A percentile compares a stretch with the other conserved stretches of the same genome.
These are phyloP conservation scores for Melastoma malabathricum DNA, from an alignment of 345 rosid species.

Conservation along the genomic window DNA sequence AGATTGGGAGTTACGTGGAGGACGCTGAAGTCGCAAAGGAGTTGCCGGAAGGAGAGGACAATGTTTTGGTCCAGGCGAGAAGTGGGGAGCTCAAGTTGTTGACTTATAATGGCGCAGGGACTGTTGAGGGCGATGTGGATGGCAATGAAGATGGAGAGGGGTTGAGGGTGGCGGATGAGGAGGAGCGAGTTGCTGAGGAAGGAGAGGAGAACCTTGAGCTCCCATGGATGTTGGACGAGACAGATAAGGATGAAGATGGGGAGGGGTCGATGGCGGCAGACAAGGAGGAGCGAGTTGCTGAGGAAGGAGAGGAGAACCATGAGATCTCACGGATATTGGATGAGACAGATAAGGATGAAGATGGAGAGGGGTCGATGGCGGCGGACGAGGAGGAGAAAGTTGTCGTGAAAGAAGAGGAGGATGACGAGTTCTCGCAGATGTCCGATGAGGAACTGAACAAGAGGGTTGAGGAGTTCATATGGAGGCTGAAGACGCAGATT, in stretches of 20 bases:
- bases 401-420: too few relatives aligned
- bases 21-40: neutral
- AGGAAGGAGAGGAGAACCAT: slow-evolving; percentile 27
- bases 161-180: neutral
- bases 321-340: slow-evolving; percentile 56
- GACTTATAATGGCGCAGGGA: neutral
- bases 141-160: neutral
- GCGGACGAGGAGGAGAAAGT: too few relatives aligned
- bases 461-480: too few relatives aligned
- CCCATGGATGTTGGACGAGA: slow-evolving; percentile 51
- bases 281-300: too few relatives aligned
- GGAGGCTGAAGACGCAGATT: too few relatives aligned
- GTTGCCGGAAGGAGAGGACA: too few relatives aligned
- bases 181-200: neutral
- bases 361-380: too few relatives aligned
- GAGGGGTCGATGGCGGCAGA: too few relatives aligned
- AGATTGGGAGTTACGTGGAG: neutral
- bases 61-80: too few relatives aligned
- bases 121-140: too few relatives aligned
- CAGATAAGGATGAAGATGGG: slow-evolving; percentile 63
- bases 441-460: too few relatives aligned
- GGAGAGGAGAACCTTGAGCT: slow-evolving; percentile 32
- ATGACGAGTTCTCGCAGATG: too few relatives aligned
- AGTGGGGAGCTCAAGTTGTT: slow-evolving; percentile 1
- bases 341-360: slow-evolving; percentile 72